phyloP scores from a whole-genome alignment of 305 asterid genomes.

The Solanum hybrid region DNA sequence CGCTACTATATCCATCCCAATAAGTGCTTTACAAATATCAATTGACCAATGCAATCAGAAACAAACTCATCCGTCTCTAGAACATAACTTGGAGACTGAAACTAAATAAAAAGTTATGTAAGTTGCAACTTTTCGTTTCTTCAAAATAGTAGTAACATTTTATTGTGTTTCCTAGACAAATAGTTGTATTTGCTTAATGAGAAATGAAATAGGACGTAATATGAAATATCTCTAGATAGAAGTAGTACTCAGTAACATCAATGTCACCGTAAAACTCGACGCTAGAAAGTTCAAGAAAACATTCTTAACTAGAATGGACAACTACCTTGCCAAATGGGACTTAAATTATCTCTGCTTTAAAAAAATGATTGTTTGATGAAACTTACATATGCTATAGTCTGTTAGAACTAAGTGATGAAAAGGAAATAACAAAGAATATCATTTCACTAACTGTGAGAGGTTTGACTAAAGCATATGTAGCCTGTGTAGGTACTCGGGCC shows the following conservation, averaged over 20 bases:
- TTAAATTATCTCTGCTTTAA: neutral
- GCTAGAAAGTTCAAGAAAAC: neutral
- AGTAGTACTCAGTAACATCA: neutral
- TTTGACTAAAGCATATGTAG: neutral
- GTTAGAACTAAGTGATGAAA: fast-evolving
- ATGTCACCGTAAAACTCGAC: neutral
- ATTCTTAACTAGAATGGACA: neutral
- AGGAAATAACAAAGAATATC: neutral
- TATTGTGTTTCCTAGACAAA: neutral
- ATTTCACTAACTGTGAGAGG: neutral
- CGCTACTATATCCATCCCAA: too few relatives aligned
- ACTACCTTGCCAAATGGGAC: neutral
- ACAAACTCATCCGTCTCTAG: neutral
- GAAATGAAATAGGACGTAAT: neutral
- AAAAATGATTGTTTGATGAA: neutral
- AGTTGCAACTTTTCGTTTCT: neutral
- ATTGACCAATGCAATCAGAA: neutral
- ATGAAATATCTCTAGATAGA: neutral
- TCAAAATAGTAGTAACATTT: neutral
- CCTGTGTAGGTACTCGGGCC: neutral
- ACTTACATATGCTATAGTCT: neutral
- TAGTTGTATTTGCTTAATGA: neutral
- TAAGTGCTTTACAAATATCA: neutral
- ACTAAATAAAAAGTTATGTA: neutral
- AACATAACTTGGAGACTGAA: neutral